Conservation (phyloP, 257 asterid species). For the Gynochthodes officinalis region DNA sequence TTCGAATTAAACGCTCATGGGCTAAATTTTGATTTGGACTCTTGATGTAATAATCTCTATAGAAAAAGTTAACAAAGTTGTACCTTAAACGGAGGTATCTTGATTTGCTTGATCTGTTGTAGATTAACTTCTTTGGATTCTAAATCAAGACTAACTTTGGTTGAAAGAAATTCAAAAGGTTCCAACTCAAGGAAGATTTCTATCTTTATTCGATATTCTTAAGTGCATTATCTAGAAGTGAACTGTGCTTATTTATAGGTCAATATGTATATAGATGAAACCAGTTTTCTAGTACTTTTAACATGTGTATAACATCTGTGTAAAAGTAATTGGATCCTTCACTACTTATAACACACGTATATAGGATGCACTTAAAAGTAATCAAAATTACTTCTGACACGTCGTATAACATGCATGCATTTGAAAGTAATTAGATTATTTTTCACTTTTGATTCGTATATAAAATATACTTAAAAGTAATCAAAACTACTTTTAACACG, state of each 20-base stretch:
- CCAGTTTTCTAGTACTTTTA: background rate
- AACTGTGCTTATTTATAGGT: background rate
- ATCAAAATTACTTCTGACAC: too few relatives aligned
- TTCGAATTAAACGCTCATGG: background rate
- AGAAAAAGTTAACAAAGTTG: background rate
- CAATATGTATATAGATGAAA: background rate
- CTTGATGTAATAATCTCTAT: background rate
- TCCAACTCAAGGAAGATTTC: background rate
- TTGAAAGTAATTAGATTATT: too few relatives aligned
- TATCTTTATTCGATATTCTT: background rate
- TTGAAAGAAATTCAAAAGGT: background rate
- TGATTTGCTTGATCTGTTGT: background rate
- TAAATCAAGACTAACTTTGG: background rate
- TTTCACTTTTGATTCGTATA: too few relatives aligned
- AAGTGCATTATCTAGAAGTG: background rate
- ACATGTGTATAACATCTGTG: background rate
- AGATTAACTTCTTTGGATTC: background rate
- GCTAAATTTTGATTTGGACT: background rate
- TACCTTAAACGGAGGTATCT: background rate
- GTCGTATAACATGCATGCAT: too few relatives aligned
- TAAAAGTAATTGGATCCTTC: too few relatives aligned
- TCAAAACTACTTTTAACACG: too few relatives aligned
- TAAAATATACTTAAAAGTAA: too few relatives aligned
- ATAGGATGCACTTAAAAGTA: too few relatives aligned
- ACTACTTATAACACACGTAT: background rate